Base-by-base conservation (phyloP, 768 basidiomycete genomes). In the Amylocystis lapponica region DNA sequence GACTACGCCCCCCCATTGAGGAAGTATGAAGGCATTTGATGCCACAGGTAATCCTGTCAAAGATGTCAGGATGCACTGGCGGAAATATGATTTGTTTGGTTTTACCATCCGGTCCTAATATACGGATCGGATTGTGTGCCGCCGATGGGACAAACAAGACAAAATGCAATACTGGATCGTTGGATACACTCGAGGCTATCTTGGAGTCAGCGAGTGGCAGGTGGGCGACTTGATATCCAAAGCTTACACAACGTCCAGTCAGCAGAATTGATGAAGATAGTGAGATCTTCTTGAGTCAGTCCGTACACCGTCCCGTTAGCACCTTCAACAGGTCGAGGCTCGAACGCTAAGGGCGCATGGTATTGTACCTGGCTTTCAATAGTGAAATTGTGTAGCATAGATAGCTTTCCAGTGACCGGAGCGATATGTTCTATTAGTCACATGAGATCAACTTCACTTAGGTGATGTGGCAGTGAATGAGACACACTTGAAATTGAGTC, bases 301-400 rank as follows among this genome's bases (percentile, higher is more conserved):
- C 78, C 76, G 60, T 79, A 80, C 8, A 61, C 56, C 6, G 58
- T 64, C 21, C 66, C 56, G 7, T 69, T 64, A 13, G 59, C 54
- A 27, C 55, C 46, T 38, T 50, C 42, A 3, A 75, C 34, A 5
- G 58, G 46, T 6, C 53, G 58, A 8, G 91, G 86, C 40, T 77
- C 70, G 56, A 98, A 90, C 1, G 90, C 83, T 34, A 98, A 66
- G 0, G 93, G 94, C 5, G 91, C 90, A 54, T 95, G 83, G 57
- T 81, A 91, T 54, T 94, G 90, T 1, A 96, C 78, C 66, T 98
- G 95, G 46, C 91, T 95, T 67, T 97, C 93, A 33, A 97, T 73
- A 2, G 86, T 93, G 58, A 93, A 90, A 56, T 94, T 91, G 68
- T 97, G 90, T 14, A 98, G 63, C 13, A 70, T 61, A 3, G 68